Evolutionary conservation across 1,139 yeast genomes (phyloP), one percentile per base, ranked within the genome.

Genomic region (Kodamaea plutei): DNA sequence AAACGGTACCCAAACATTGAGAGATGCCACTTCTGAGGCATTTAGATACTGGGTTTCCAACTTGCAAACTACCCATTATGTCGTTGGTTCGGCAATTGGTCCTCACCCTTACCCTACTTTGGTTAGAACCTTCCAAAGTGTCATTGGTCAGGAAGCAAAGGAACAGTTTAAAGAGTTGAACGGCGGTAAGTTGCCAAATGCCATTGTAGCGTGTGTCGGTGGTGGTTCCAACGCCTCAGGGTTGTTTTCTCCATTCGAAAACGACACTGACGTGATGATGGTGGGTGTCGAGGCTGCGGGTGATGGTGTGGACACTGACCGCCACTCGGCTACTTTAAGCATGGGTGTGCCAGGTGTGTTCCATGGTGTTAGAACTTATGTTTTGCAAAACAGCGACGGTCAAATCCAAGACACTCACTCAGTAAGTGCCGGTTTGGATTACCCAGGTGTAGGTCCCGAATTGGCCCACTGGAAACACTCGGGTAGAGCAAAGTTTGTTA

Each of bases 381-480:
- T 91, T 27, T 71, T 91, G 50, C 98, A 93, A 64, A 84, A 83
- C 51, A 51, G 55, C 11, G 97, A 91, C 56, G 99, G 99, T 31
- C 99, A 91, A 65, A 88, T 91, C 36, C 94, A 84, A 45, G 98
- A 93, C 54, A 91, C 99, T 8, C 97, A 91, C 58, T 89, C 97
- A 16, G 93, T 91, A 26, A 87, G 96, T 43, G 99, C 99, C 23
- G 99, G 99, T 45, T 73, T 91, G 50, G 99, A 91, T 61, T 91
- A 91, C 58, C 99, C 99, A 20, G 99, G 96, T 59, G 99, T 91
- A 31, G 99, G 99, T 26, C 99, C 99, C 16, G 98, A 91, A 64
- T 73, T 91, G 48, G 93, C 98, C 2, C 77, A 73, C 57, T 91
- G 98, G 98, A 91, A 91, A 61, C 79, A 81, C 35, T 79, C 82